Base-by-base conservation (phyloP, 176 grass and related monocot species). In the Leersia perrieri region DNA sequence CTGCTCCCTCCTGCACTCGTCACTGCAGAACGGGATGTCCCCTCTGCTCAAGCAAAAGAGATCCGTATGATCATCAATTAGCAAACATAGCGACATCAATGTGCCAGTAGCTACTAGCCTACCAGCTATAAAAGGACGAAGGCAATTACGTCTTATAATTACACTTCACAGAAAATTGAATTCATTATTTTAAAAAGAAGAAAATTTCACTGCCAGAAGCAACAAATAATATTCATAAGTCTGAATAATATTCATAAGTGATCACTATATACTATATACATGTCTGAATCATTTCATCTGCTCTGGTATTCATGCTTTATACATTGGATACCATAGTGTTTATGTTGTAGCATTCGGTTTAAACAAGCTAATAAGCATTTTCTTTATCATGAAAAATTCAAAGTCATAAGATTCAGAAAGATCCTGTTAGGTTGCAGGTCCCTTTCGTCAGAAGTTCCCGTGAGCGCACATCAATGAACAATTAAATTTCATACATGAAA, bases 1-100 rank as follows among this genome's bases (percentile, higher is more conserved):
- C 87, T 93, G 91, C 76, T 89, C 91, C 55, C 31, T 80, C 91
- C 91, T 72, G 76, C 91, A 93, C 66, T 87, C 87, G 84, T 89
- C 87, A 72, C 84, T 89, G 74, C 91, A 93, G 77, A 93, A 93
- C 18, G 91, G 87, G 33, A 83, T 87, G 81, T 89, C 87, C 41
- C 91, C 91, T 70, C 91, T 93, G 87, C 84, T 11, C 16, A 27
- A 28, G 60, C 38, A 49, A 41, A 61, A 63, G 2, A 20, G 2
- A 20, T 11, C 27, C 31, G 34, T 61, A 7, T 22, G 33, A 28
- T 3, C 40, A 14, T 34, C 18, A 15, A 70, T 41, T 70, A 33
- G 13, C 20, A n/a, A 23, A 1, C 26, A 14, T 74, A 6, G 3
- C 11, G 32, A 20, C 44, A 61, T 70, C 25, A 66, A 36, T 61